These are phyloP conservation scores for Chenopodium suecicum DNA, from an alignment of 148 eudicot genomes.

Conservation along the genomic window DNA sequence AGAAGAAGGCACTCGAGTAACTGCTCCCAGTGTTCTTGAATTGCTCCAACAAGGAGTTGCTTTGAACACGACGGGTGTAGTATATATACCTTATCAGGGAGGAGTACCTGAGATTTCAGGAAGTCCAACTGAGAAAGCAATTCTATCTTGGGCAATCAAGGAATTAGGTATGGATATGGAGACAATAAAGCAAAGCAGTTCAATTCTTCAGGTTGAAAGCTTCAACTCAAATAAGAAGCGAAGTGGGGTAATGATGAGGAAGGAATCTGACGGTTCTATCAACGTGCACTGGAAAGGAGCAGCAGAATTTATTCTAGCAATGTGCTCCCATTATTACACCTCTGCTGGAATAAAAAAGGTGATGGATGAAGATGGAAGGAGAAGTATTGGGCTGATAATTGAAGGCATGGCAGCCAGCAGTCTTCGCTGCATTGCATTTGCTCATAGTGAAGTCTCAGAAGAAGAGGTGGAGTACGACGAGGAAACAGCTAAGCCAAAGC, in stretches of 20 bases:
- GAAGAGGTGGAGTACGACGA: constrained; percentile 28
- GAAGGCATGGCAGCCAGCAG: constrained; percentile 88
- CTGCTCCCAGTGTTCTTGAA: constrained; percentile 35
- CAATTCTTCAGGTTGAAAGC: constrained; percentile 62
- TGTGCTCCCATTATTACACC: constrained; percentile 54
- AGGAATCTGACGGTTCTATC: constrained; percentile 33
- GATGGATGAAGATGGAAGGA: constrained; percentile 47
- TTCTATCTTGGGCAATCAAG: constrained; percentile 71
- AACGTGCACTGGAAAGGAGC: constrained; percentile 92
- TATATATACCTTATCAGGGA: constrained; percentile 44
- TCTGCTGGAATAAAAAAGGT: constrained; percentile 31
- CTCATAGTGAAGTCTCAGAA: constrained; percentile 42
- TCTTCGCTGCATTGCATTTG: constrained; percentile 88
- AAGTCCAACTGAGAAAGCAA: constrained; percentile 88
- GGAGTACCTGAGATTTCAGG: constrained; percentile 58
- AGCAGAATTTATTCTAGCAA: constrained; percentile 66
- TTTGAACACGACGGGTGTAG: constrained; percentile 70
- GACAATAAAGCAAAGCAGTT: constrained; percentile 39
- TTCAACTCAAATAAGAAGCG: constrained; percentile 82
- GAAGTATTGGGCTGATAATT: constrained; percentile 48
- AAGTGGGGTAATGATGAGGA: constrained; percentile 62
- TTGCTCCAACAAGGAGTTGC: constrained; percentile 65
- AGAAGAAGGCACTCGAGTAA: constrained; percentile 25
- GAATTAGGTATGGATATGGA: constrained; percentile 67
- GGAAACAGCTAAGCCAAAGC: constrained; percentile 29